Evolutionary conservation across 495 filamentous ascomycete species (phyloP).

Genomic region (Trichodelitschia bisporula): DNA sequence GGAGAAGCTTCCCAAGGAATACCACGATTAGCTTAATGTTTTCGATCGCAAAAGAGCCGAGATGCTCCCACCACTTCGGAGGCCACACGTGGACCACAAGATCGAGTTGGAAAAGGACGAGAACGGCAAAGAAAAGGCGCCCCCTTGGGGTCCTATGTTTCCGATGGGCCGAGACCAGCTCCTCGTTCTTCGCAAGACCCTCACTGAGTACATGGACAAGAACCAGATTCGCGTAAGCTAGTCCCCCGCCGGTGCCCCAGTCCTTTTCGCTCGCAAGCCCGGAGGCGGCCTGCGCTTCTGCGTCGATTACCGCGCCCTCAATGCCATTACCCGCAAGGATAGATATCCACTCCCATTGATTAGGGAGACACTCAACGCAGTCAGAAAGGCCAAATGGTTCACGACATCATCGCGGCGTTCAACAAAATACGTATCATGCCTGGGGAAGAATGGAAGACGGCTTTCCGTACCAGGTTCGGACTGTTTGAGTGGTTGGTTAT

Average conservation of each 20-base stretch:
- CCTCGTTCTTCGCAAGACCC: slow-evolving; percentile 8
- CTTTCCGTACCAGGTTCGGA: slow-evolving; percentile 8
- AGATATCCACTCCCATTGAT: slow-evolving; percentile 7
- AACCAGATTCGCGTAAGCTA: too few relatives aligned
- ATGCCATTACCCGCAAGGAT: slow-evolving; percentile 8
- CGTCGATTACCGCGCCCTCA: slow-evolving; percentile 8
- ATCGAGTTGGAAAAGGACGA: slow-evolving; percentile 6
- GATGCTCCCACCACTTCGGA: slow-evolving; percentile 2
- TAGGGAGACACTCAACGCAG: slow-evolving; percentile 4
- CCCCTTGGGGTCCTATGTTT: slow-evolving; percentile 6
- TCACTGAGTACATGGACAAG: slow-evolving; percentile 6
- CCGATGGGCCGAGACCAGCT: slow-evolving; percentile 5
- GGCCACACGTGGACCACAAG: slow-evolving; percentile 4
- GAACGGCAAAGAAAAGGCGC: slow-evolving; percentile 4
- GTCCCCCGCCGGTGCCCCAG: slow-evolving; percentile 3
- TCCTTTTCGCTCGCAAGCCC: slow-evolving; percentile 11
- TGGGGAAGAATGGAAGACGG: slow-evolving; percentile 10
- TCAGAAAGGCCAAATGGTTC: slow-evolving; percentile 3
- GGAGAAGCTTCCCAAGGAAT: background rate
- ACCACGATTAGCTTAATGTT: background rate
- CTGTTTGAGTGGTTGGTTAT: slow-evolving; percentile 9
- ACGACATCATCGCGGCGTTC: slow-evolving; percentile 5
- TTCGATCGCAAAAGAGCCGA: slow-evolving; percentile 3
- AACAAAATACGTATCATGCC: slow-evolving; percentile 4
- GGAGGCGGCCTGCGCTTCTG: slow-evolving; percentile 5